Base-by-base conservation (phyloP, 1,284 basidiomycete species). In the Volvariella surrecta region DNA sequence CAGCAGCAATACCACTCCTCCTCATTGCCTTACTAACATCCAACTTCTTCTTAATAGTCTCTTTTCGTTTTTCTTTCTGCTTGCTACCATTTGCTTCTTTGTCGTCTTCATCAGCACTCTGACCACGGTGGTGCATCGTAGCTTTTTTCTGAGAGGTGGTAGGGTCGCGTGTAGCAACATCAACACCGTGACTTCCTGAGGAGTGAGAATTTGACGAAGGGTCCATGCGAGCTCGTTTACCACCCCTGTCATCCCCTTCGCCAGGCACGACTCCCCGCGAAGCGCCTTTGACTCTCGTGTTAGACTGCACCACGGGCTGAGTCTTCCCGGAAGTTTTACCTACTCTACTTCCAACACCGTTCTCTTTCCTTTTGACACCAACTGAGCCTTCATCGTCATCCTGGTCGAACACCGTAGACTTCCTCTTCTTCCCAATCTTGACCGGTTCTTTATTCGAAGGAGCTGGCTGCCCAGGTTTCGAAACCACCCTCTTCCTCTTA, bases 21-120 rank as follows among this genome's bases (percentile, higher is more conserved):
- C 85, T 65, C 53, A 72, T 68, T 16, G 79, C 77, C 48, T 74
- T 77, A 52, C 70, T 80, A 10, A 68, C 60, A 44, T 84, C 80
- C 3, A 87, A 61, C 58, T 73, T 77, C 48, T 73, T 71, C 47
- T 72, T 70, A 31, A 81, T 70, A 0, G 72, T 76, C 40, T 81
- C 78, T 31, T 68, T 66, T 55, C 83, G 79, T 48, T 63, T 74
- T 50, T 64, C 57, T 49, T 65, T 60, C 46, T 61, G 62, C 50
- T 60, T 62, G 48, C 67, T 66, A 37, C 67, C 64, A n/a, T n/a
- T n/a, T n/a, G 24, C 6, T 28, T 28, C 24, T 21, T 59, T 50
- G 37, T 59, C 54, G 31, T 55, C 50, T 9, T 46, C 53, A 44
- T 61, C 58, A 13, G 60, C 53, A 32, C 50, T 46, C 40, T 61